phyloP scores from a whole-genome alignment of 441 rosid genomes.

The Syzygium syzygioides region DNA sequence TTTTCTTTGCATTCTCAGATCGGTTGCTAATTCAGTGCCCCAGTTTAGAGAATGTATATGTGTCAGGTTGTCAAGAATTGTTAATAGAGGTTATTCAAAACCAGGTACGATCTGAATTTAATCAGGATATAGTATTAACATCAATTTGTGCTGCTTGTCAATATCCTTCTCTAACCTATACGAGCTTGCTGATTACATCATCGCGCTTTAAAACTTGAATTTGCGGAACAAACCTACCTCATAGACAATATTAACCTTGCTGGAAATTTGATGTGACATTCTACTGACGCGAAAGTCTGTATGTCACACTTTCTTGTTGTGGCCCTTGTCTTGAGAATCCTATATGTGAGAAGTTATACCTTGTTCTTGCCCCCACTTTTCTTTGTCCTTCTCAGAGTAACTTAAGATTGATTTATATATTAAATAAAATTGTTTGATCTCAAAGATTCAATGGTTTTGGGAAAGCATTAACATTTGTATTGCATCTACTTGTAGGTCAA shows the following conservation, averaged over 20 bases:
- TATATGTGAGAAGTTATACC: neutral
- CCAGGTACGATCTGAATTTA: slow-evolving; percentile 52
- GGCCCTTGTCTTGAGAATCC: neutral
- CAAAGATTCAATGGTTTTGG: neutral
- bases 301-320: neutral
- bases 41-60: slow-evolving; percentile 64
- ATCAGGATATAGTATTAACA: neutral
- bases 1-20: slow-evolving; percentile 26
- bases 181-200: neutral
- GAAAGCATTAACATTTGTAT: neutral
- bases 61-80: slow-evolving; percentile 64
- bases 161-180: neutral
- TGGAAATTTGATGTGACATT: neutral
- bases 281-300: neutral
- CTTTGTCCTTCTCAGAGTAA: neutral
- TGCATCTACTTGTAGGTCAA: slow-evolving; percentile 38
- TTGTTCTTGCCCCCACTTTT: neutral
- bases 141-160: neutral
- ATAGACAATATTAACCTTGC: neutral
- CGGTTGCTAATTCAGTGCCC: slow-evolving; percentile 87
- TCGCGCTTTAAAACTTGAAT: neutral
- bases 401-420: neutral
- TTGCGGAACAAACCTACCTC: neutral
- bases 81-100: slow-evolving; percentile 49
- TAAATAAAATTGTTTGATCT: neutral